A percentile compares a stretch with the other conserved stretches of the same genome.
Conservation (phyloP, 2,329 filamentous ascomycete species). For the Rutstroemia sp. region DNA sequence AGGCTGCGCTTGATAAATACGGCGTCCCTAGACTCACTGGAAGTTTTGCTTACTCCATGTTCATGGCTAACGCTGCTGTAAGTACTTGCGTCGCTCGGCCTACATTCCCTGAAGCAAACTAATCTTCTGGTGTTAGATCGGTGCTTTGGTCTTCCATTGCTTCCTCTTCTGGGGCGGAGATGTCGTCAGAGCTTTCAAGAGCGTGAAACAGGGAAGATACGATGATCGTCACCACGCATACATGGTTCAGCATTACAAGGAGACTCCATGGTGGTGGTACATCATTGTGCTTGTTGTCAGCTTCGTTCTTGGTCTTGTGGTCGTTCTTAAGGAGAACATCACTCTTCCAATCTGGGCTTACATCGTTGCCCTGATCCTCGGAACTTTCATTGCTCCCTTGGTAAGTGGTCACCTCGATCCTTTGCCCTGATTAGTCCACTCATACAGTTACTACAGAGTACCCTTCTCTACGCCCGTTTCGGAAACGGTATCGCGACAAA, state of each 20-base stretch:
- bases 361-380: slow-evolving; percentile 32
- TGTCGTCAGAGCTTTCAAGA: slow-evolving; percentile 40
- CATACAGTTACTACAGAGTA: slow-evolving; percentile 33
- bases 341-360: slow-evolving; percentile 38
- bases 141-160: slow-evolving; percentile 45
- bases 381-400: slow-evolving; percentile 41
- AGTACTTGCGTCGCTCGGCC: slow-evolving; percentile 18
- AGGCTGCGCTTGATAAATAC: slow-evolving; percentile 34
- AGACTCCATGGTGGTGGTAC: slow-evolving; percentile 49
- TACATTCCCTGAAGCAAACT: too few relatives aligned
- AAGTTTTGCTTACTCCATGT: slow-evolving; percentile 44
- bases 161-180: slow-evolving; percentile 49
- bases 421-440: slow-evolving; percentile 7
- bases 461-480: slow-evolving; percentile 42
- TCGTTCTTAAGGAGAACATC: slow-evolving; percentile 32
- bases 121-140: slow-evolving; percentile 35
- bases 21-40: slow-evolving; percentile 43
- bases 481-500: slow-evolving; percentile 53
- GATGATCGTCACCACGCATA: slow-evolving; percentile 41
- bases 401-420: slow-evolving; percentile 24
- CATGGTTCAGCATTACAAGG: slow-evolving; percentile 39
- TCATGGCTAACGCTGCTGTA: slow-evolving; percentile 50
- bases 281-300: slow-evolving; percentile 38
- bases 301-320: slow-evolving; percentile 37
- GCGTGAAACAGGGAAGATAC: slow-evolving; percentile 35